Percentiles rank a stretch among this genome's conserved stretches.
Conservation (phyloP, 257 asterid species). For the Solanum peruvianum region DNA sequence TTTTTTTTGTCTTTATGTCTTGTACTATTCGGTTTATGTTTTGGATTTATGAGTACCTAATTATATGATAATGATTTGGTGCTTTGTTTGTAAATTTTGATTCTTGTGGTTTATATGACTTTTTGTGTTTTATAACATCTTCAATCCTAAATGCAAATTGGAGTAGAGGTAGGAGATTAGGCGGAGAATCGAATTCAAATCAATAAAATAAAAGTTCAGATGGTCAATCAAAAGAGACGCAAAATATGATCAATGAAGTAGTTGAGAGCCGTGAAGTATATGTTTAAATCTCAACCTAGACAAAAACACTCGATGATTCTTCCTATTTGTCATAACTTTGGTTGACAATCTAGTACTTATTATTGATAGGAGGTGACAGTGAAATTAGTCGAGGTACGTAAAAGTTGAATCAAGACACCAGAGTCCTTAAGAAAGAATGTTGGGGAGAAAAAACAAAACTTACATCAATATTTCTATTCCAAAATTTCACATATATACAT, state of each 20-base stretch:
- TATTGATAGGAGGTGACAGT: neutral
- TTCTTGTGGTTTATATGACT: neutral
- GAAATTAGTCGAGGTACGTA: too few species aligned
- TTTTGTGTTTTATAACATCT: neutral
- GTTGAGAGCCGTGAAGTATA: rapidly evolving
- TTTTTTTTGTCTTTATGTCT: neutral
- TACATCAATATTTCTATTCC: neutral
- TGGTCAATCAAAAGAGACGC: neutral
- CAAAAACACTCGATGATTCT: neutral
- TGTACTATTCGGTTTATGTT: constrained; percentile 4
- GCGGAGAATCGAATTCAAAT: neutral
- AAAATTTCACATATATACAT: neutral
- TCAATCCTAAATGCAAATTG: neutral
- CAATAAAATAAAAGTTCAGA: neutral
- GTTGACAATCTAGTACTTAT: neutral
- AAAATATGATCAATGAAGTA: neutral
- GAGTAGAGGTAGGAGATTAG: neutral
- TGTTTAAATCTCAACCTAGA: neutral
- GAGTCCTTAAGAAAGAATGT: neutral
- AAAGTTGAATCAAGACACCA: neutral
- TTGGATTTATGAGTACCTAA: constrained; percentile 15
- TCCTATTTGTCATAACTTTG: too few species aligned
- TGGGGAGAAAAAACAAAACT: neutral
- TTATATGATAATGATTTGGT: neutral
- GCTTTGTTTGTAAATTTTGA: neutral